Conservation (phyloP, 768 basidiomycete genomes). For the Wakefieldia striispora region DNA sequence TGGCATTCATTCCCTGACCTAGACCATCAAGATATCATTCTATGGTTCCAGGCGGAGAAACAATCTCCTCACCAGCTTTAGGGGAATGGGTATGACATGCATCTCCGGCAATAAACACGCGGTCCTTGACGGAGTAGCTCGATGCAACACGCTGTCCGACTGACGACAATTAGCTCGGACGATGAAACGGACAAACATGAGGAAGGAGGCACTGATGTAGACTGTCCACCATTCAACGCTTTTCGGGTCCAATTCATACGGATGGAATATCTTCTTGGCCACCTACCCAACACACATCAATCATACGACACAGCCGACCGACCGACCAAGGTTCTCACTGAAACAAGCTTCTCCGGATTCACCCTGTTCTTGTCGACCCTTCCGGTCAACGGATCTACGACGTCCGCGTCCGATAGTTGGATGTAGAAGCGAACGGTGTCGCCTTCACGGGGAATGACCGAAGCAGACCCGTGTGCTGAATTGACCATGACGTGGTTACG, state of each 20-base stretch:
- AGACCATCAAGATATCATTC: neutral
- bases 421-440: slow-evolving; percentile 71
- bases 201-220: slow-evolving; percentile 53
- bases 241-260: slow-evolving; percentile 52
- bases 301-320: neutral
- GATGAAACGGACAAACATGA: neutral
- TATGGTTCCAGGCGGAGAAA: neutral
- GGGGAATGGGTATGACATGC: slow-evolving; percentile 71
- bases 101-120: slow-evolving; percentile 76
- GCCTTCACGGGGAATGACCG: slow-evolving; percentile 72
- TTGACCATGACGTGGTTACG: slow-evolving; percentile 63
- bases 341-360: slow-evolving; percentile 50
- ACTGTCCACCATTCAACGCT: slow-evolving; percentile 70
- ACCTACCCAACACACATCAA: slow-evolving; percentile 36
- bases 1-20: slow-evolving; percentile 79
- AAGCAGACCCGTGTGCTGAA: slow-evolving; percentile 63
- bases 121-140: slow-evolving; percentile 54
- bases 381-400: slow-evolving; percentile 43
- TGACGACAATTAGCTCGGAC: slow-evolving; percentile 17
- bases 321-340: slow-evolving; percentile 34
- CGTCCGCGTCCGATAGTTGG: slow-evolving; percentile 55
- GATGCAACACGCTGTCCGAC: slow-evolving; percentile 77
- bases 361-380: slow-evolving; percentile 53
- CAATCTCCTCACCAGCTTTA: slow-evolving; percentile 48
- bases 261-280: slow-evolving; percentile 53